Base-by-base conservation (phyloP, 2,329 filamentous ascomycete genomes). In the Aspergillus sp. region DNA sequence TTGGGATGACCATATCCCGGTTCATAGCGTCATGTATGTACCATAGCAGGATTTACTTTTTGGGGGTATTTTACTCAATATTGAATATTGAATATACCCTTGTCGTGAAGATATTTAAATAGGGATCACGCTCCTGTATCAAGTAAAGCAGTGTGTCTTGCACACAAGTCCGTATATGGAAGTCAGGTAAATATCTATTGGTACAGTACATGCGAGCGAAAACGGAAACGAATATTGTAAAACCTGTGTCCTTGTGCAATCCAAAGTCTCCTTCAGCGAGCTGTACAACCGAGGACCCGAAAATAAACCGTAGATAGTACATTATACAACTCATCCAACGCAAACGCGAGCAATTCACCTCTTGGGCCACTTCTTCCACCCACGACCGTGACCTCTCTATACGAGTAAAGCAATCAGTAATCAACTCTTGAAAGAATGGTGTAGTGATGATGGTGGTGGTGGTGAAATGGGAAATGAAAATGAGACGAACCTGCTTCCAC, bases 401-500 rank as follows among this genome's bases (percentile, higher is more conserved):
- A 62, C n/a, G 31, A n/a, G 15, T 19, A 43, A 25, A 52, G 51
- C 4, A 44, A 56, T 80, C 74, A 82, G 76, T 66, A 51, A 41
- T 2, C 33, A 7, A 35, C 14, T n/a, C 40, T 46, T 55, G n/a
- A 15, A 48, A 35, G 6, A 50, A 40, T 31, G 9, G 8, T 11
- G 27, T 11, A 4, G 3, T 11, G 27, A 8, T 31, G 27, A 8
- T 31, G 27, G 9, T 11, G 27, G 9, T 27, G 9, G 9, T 31
- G 27, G 27, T 8, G 3, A 12, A 23, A 23, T 12, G 33, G 31
- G 19, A 46, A 23, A 19, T 23, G 53, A 31, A 45, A 41, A 52
- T 45, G 33, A 51, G 57, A 77, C 86, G 73, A 80, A 95, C 90
- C 85, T 90, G 87, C 79, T 96, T 96, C 95, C 93, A 99, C 75